These are phyloP conservation scores for Zostera marina DNA, from an alignment of 116 monocot genomes.

Conservation along the genomic window DNA sequence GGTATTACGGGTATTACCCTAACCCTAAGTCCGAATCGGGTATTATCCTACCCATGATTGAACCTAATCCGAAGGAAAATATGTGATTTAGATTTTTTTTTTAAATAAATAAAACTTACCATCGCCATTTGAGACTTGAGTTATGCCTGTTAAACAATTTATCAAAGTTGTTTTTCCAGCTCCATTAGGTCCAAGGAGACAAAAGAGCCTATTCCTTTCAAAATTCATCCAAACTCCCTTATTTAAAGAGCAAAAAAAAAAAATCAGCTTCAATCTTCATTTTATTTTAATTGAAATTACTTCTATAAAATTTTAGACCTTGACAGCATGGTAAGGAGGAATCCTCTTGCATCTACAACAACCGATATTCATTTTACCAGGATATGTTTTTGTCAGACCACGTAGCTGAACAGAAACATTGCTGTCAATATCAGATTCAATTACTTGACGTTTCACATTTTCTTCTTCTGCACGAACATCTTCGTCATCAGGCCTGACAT, in stretches of 20 bases:
- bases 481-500: conserved; percentile 65
- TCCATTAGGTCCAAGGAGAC: conserved; percentile 92
- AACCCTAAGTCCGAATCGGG: too few relatives aligned
- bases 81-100: too few relatives aligned
- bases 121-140: conserved; percentile 80
- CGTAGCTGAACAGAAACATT: conserved; percentile 50
- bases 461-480: conserved; percentile 77
- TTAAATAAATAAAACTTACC: conserved; percentile 20
- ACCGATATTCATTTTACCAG: conserved; percentile 36
- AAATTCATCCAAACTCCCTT: conserved; percentile 57
- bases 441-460: conserved; percentile 35
- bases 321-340: conserved; percentile 65
- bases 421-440: conserved; percentile 19
- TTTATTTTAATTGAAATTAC: neutral
- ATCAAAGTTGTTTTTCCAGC: conserved; percentile 88
- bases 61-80: too few relatives aligned
- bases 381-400: conserved; percentile 75
- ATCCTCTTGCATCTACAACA: conserved; percentile 42
- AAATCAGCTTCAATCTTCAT: neutral
- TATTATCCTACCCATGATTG: too few relatives aligned
- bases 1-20: too few relatives aligned
- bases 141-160: conserved; percentile 83
- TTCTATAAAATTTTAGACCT: conserved; percentile 24
- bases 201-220: conserved; percentile 69
- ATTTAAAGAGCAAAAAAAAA: neutral